Evolutionary conservation across 73 alveolate genomes (phyloP).

Genomic region (Paraurostyla sp.): DNA sequence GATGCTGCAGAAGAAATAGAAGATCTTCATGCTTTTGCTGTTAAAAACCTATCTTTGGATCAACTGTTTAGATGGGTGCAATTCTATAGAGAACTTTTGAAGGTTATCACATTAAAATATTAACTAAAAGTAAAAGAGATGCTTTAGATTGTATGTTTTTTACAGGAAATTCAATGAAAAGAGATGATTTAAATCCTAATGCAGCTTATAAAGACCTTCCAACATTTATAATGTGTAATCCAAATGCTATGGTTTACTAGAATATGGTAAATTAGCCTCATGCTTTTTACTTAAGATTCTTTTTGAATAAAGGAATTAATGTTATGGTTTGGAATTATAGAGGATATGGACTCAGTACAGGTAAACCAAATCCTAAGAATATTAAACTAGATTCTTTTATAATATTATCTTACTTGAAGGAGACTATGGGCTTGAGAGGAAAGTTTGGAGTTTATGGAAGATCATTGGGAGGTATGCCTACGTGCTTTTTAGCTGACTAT

Average conservation of each 20-base stretch:
- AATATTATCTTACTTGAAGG: constrained; percentile 16
- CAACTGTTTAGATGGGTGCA: constrained; percentile 27
- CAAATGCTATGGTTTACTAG: constrained; percentile 91
- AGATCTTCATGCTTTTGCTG: neutral
- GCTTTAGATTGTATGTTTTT: constrained; percentile 69
- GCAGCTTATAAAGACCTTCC: constrained; percentile 34
- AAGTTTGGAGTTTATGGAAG: constrained; percentile 87
- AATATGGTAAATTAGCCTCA: constrained; percentile 76
- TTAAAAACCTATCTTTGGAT: constrained; percentile 21
- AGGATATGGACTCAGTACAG: constrained; percentile 87
- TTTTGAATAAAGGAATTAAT: constrained; percentile 76
- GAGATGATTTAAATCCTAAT: neutral
- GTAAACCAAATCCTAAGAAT: constrained; percentile 77
- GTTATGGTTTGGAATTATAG: constrained; percentile 88
- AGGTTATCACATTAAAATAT: constrained; percentile 15
- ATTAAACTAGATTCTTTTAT: constrained; percentile 72
- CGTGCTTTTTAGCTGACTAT: constrained; percentile 75
- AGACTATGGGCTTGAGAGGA: constrained; percentile 59
- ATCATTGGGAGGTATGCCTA: constrained; percentile 85
- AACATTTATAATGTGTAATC: constrained; percentile 87
- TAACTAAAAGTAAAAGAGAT: neutral
- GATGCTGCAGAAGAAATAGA: neutral
- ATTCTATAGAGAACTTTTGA: constrained; percentile 63
- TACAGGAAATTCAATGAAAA: constrained; percentile 47
- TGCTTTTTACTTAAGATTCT: constrained; percentile 65